Evolutionary conservation across 2,329 filamentous ascomycete species (phyloP), one percentile per base, ranked within the genome.

Genomic region (Neoarthrinium moseri): DNA sequence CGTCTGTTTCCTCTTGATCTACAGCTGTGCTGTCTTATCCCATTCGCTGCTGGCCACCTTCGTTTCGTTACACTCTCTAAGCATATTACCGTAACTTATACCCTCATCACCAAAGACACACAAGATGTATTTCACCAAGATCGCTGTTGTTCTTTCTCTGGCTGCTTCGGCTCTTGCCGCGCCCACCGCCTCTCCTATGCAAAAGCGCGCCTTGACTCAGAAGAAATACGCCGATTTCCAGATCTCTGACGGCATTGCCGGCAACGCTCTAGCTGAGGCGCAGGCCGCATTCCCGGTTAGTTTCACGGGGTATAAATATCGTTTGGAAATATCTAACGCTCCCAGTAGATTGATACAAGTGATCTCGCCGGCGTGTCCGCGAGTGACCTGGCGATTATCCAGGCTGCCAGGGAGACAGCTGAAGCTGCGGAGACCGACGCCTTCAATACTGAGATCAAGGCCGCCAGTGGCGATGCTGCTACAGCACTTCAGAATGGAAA

Each of bases 381-480:
- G 10, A 58, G 63, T 8, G 78, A 81, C 53, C 60, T 78, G 4
- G 65, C 67, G 26, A 79, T 79, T 58, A 67, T 82, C 53, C 68
- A 72, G 46, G 66, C 68, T 0, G 78, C 77, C 15, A 66, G 69
- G 33, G 51, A 69, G 51, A 71, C 72, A 0, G 77, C 77, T 45
- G 78, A 82, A 58, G 58, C 65, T 20, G 78, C 78, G n/a, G 79
- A 82, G 63, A 70, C 63, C 1, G 64, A 70, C 7, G 66, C 66
- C 27, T 82, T 80, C 67, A 79, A 82, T 63, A 69, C 74, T 13
- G 72, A 76, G 30, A 74, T 78, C 48, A 67, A 62, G 11, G 71
- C 69, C 3, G 75, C 76, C 7, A 68, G 61, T 20, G 65, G 62
- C 22, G 58, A 65, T 11, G 62, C 66, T 2, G 70, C 66, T 0